Base-by-base conservation (phyloP, 352 stramenopile species). In the Plasmopara viticola region DNA sequence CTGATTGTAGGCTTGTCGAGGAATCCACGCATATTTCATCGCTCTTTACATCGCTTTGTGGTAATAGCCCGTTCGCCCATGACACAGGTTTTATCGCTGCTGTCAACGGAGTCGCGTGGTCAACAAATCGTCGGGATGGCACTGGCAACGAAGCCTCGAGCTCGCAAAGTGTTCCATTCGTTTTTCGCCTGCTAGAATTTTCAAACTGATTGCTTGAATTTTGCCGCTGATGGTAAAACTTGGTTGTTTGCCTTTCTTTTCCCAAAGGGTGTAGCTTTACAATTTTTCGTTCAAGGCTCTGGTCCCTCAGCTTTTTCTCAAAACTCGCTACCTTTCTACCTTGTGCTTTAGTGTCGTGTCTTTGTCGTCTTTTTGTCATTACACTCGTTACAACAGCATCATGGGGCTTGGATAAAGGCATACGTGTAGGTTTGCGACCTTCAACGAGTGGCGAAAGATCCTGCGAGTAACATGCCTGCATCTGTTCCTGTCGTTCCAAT, bases 41-140 rank as follows among this genome's bases (percentile, higher is more conserved):
- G 9, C 48, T 44, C 3, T 34, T 34, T 14, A 34, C 29, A 28
- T 64, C 53, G 17, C 72, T 56, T 2, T 69, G 56, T 9, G 47
- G 52, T 17, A 76, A 41, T 8, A 87, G 62, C 31, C 72, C 68
- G 37, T 74, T 64, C 39, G 75, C 67, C 76, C 76, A 87, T 18
- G 73, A 68, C 6, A 72, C 61, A 5, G 71, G 71, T 34, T 78
- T 81, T 62, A 87, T 87, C 60, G 84, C 76, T 10, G 76, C 71
- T 30, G 71, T 84, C 9, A 87, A 58, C 1, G 75, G 60, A 13
- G 67, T 56, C 6, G 48, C 44, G 6, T 50, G 20, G 44, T 55
- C 51, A 7, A 29, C 9, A 10, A 53, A 17, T 39, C 15, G 40
- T 3, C 17, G 45, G 5, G 35, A 38, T 38, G 17, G 40, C 17